phyloP scores from a whole-genome alignment of 1,284 basidiomycete genomes.

The Agroathelia rolfsii region DNA sequence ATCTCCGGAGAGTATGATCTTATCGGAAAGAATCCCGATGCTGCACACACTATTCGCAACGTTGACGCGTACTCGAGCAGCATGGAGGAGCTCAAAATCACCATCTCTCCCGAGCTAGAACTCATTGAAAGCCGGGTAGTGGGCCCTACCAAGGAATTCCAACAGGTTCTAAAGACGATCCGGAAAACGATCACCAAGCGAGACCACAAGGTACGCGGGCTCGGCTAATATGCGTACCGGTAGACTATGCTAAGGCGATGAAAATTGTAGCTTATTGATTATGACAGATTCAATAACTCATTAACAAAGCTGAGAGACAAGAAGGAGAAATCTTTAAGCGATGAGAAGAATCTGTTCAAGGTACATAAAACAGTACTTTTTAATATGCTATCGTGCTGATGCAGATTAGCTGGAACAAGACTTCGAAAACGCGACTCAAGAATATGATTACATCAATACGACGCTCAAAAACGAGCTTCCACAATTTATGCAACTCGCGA shows the following conservation, averaged over 20 bases:
- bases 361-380: constrained; percentile 31
- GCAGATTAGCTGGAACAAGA: constrained; percentile 87
- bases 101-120: constrained; percentile 90
- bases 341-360: constrained; percentile 95
- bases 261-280: constrained; percentile 72
- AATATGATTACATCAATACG: constrained; percentile 96
- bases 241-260: constrained; percentile 7
- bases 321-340: constrained; percentile 88
- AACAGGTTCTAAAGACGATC: constrained; percentile 79
- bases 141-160: constrained; percentile 83
- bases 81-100: constrained; percentile 77
- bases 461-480: constrained; percentile 90
- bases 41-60: constrained; percentile 72
- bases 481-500: constrained; percentile 79
- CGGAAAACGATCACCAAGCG: constrained; percentile 93
- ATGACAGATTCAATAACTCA: constrained; percentile 93
- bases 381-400: background rate
- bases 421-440: constrained; percentile 87
- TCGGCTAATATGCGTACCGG: constrained; percentile 5
- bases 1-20: constrained; percentile 79
- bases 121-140: constrained; percentile 86
- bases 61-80: constrained; percentile 61
- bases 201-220: constrained; percentile 76
- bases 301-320: constrained; percentile 93
- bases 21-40: constrained; percentile 68